Conservation (phyloP, 805 yeast species). For the Ogataea salicorniae region DNA sequence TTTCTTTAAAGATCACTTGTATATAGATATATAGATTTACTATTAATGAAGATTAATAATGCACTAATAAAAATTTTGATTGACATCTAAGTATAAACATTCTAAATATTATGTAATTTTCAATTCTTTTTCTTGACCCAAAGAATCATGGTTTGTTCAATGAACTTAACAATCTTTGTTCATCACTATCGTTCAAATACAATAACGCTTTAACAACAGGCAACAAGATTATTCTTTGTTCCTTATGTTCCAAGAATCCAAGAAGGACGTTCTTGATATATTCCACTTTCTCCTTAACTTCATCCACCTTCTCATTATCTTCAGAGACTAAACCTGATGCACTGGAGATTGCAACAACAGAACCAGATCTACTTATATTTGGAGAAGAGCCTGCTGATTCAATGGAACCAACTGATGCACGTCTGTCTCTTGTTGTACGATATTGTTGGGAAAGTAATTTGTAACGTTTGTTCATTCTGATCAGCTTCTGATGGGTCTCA, state of each 20-base stretch:
- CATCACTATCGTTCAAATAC: slow-evolving; percentile 65
- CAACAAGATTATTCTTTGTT: slow-evolving; percentile 77
- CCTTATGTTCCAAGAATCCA: slow-evolving; percentile 87
- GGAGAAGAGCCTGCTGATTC: slow-evolving; percentile 21
- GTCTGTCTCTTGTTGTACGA: slow-evolving; percentile 30
- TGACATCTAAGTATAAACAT: too few species aligned
- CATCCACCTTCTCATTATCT: slow-evolving; percentile 21
- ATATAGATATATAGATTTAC: neutral
- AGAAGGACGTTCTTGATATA: slow-evolving; percentile 85
- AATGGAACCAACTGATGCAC: slow-evolving; percentile 15
- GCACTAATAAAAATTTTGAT: too few species aligned
- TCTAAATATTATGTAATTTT: too few species aligned
- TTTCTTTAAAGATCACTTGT: neutral
- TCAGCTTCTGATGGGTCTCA: slow-evolving; percentile 62
- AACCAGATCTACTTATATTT: slow-evolving; percentile 16
- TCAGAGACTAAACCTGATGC: neutral
- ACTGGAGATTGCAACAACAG: slow-evolving; percentile 9
- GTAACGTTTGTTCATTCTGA: slow-evolving; percentile 65
- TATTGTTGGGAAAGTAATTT: slow-evolving; percentile 58
- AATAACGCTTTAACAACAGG: slow-evolving; percentile 82
- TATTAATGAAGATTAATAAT: too few species aligned
- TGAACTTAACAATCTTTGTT: slow-evolving; percentile 61
- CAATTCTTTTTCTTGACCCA: too few species aligned
- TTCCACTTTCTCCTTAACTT: slow-evolving; percentile 49
- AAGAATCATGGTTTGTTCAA: slow-evolving; percentile 18